A percentile compares a stretch with the other conserved stretches of the same genome.
Evolutionary conservation across 345 rosid genomes (phyloP).

Genomic region (Hibiscus tridactylites): DNA sequence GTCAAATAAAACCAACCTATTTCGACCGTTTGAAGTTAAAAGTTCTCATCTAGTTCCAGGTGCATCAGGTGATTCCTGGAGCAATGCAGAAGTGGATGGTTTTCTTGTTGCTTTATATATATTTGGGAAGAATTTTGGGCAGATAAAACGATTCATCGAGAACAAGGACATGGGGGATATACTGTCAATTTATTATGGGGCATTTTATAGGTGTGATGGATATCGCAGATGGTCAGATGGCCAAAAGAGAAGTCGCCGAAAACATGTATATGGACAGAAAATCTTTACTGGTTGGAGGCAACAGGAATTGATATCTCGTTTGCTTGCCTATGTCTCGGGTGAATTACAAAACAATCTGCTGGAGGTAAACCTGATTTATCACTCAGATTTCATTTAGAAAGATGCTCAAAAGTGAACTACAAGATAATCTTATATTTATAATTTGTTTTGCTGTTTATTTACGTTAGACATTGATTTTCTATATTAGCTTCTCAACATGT

Average conservation of each 20-base stretch:
- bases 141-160: constrained; percentile 44
- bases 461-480: background rate
- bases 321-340: constrained; percentile 36
- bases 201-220: constrained; percentile 14
- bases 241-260: constrained; percentile 38
- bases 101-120: constrained; percentile 65
- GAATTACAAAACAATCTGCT: constrained; percentile 26
- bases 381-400: background rate
- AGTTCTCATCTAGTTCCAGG: constrained; percentile 39
- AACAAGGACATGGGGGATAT: constrained; percentile 51
- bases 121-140: constrained; percentile 57
- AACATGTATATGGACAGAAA: constrained; percentile 42
- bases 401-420: background rate
- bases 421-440: background rate
- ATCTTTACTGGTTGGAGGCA: constrained; percentile 71
- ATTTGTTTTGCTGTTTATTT: background rate
- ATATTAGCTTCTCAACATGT: background rate
- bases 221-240: constrained; percentile 48
- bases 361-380: constrained; percentile 28
- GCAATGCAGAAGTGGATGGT: constrained; percentile 31
- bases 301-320: constrained; percentile 53
- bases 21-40: constrained; percentile 6
- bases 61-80: constrained; percentile 41
- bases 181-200: constrained; percentile 61
- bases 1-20: constrained; percentile 10